Percentiles rank a stretch among this genome's conserved stretches.
Evolutionary conservation across 2,329 filamentous ascomycete species (phyloP).

Genomic region (Metarhizium guizhouense): DNA sequence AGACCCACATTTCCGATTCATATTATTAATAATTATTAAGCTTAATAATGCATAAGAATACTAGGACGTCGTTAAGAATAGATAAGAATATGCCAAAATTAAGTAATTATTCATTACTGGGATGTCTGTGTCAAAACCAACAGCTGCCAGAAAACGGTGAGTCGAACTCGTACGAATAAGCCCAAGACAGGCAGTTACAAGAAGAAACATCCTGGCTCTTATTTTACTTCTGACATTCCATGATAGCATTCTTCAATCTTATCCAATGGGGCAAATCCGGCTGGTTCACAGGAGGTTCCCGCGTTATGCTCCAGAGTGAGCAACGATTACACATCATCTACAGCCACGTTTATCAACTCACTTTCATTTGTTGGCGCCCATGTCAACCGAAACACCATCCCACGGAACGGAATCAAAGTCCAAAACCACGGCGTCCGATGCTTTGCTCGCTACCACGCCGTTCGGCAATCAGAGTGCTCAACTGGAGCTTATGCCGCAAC

Average conservation of each 20-base stretch:
- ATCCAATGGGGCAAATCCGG: constrained; percentile 37
- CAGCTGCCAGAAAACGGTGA: no score
- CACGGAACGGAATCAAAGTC: constrained; percentile 24
- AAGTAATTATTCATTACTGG: no score
- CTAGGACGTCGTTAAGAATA: no score
- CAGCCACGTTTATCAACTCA: constrained; percentile 33
- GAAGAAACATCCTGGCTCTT: constrained; percentile 20
- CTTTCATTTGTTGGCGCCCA: constrained; percentile 34
- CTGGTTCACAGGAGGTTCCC: constrained; percentile 43
- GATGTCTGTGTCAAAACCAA: no score
- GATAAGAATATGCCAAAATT: no score
- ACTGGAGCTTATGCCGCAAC: constrained; percentile 21
- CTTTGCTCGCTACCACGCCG: constrained; percentile 14
- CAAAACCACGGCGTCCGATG: constrained; percentile 14
- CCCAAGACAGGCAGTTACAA: constrained; percentile 20
- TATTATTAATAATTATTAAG: no score
- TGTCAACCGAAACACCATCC: constrained; percentile 22
- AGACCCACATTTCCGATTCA: no score
- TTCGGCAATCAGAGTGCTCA: constrained; percentile 19
- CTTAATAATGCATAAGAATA: no score
- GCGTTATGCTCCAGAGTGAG: constrained; percentile 42
- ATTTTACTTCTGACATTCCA: constrained; percentile 14
- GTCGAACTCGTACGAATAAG: no score
- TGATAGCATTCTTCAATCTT: constrained; percentile 41
- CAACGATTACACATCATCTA: constrained; percentile 45